phyloP scores from a whole-genome alignment of 73 alveolate genomes.

The Tetrahymena elliotti region DNA sequence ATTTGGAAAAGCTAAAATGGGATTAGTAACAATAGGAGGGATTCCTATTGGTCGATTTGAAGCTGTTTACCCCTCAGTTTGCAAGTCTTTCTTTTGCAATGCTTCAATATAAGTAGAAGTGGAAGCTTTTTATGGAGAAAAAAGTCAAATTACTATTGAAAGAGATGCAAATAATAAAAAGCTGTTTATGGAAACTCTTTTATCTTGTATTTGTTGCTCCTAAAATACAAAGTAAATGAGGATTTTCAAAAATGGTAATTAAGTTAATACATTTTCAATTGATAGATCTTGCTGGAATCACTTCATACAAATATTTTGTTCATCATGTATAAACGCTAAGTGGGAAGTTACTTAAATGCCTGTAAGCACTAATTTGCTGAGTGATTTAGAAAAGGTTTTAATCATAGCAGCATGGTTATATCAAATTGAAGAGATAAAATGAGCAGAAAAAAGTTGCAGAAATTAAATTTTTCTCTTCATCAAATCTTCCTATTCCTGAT shows the following conservation, averaged over 20 bases:
- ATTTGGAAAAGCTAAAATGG: neutral
- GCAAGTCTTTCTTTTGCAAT: neutral
- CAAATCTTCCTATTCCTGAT: neutral
- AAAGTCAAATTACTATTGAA: neutral
- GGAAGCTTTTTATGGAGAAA: neutral
- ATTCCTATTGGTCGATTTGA: neutral
- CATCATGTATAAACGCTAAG: neutral
- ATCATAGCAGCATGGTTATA: neutral
- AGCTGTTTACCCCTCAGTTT: neutral
- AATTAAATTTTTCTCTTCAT: too few species aligned
- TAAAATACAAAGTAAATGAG: neutral
- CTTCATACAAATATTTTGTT: neutral
- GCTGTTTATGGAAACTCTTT: neutral
- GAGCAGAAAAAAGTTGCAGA: neutral
- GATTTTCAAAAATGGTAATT: neutral
- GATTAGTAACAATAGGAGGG: neutral
- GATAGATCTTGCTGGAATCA: neutral
- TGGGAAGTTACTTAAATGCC: neutral
- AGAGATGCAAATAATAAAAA: neutral
- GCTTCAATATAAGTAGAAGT: neutral
- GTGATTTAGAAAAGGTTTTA: neutral
- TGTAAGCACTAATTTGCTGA: neutral
- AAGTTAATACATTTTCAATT: neutral
- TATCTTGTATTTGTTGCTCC: neutral
- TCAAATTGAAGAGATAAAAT: neutral